A percentile compares a stretch with the other conserved stretches of the same genome.
These are phyloP conservation scores for Xanthoceras sorbifolium DNA, from an alignment of 345 rosid genomes.

Conservation along the genomic window DNA sequence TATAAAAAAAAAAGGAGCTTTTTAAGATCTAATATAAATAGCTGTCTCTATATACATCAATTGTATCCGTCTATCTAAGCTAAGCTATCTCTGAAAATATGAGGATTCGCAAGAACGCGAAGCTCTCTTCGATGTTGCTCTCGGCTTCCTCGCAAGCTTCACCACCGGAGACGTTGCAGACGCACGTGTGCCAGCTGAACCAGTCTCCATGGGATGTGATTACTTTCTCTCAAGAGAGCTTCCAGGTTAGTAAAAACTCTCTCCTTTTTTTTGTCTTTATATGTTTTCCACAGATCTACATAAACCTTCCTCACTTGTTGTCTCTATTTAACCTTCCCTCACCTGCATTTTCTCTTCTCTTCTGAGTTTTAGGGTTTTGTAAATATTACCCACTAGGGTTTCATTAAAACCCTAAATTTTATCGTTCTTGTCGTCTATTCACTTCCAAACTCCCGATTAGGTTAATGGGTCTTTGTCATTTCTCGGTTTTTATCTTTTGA, in stretches of 20 bases:
- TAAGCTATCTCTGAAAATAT: constrained; percentile 27
- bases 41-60: constrained; percentile 13
- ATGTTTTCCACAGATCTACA: constrained; percentile 38
- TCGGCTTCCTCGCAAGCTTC: constrained; percentile 38
- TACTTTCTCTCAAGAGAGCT: constrained; percentile 35
- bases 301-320: constrained; percentile 21
- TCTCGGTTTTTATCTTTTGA: constrained; percentile 22
- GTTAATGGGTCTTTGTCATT: constrained; percentile 54
- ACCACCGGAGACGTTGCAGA: constrained; percentile 36
- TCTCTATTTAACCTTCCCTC: constrained; percentile 26
- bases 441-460: constrained; percentile 45
- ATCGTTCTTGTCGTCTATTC: constrained; percentile 35
- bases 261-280: constrained; percentile 18
- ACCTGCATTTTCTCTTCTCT: constrained; percentile 34
- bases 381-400: constrained; percentile 39
- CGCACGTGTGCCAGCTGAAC: constrained; percentile 87
- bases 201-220: constrained; percentile 99
- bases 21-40: constrained; percentile 21
- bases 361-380: constrained; percentile 40
- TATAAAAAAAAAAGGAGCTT: neutral
- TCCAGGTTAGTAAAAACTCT: constrained; percentile 37
- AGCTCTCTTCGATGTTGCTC: constrained; percentile 46
- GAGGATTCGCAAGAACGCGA: constrained; percentile 95
- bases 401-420: constrained; percentile 61
- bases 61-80: constrained; percentile 5